Percentiles rank a stretch among this genome's conserved stretches.
Conservation (phyloP, 495 filamentous ascomycete species). For the Mytilinidion resinicola region DNA sequence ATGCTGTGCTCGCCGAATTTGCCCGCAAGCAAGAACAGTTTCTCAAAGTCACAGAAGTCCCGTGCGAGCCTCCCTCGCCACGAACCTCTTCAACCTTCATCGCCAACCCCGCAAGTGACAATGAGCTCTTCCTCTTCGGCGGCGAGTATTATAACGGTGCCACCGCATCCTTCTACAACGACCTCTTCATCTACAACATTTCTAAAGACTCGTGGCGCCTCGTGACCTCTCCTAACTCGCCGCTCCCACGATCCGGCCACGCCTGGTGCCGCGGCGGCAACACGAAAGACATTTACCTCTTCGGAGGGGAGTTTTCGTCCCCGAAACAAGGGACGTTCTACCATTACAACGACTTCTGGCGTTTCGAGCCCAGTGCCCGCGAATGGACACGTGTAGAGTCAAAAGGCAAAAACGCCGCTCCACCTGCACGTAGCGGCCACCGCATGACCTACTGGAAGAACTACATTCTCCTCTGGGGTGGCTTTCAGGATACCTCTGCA, state of each 20-base stretch:
- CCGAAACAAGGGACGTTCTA: conserved; percentile 99
- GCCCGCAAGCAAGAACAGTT: conserved; percentile 74
- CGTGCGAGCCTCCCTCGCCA: conserved; percentile 67
- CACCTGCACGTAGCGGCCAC: conserved; percentile 86
- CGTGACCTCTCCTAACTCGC: conserved; percentile 84
- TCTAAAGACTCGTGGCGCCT: conserved; percentile 81
- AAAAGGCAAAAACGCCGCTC: conserved; percentile 65
- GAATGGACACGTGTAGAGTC: conserved; percentile 88
- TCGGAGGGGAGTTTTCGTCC: conserved; percentile 74
- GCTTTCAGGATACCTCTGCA: conserved; percentile 93
- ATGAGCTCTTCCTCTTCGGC: conserved; percentile 87
- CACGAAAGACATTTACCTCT: conserved; percentile 78
- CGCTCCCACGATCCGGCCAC: conserved; percentile 85
- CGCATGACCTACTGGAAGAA: conserved; percentile 93
- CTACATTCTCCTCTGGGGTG: conserved; percentile 68
- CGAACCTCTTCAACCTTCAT: conserved; percentile 73
- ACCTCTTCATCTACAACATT: conserved; percentile 82
- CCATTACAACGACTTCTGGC: conserved; percentile 98
- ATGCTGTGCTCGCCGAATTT: conserved; percentile 93
- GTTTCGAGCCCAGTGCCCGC: conserved; percentile 67
- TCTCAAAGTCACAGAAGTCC: conserved; percentile 81
- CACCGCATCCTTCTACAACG: conserved; percentile 58
- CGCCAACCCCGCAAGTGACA: conserved; percentile 74
- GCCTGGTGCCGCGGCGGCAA: conserved; percentile 87
- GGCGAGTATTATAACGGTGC: conserved; percentile 67